These are phyloP conservation scores for Straminergon stramineum DNA, from an alignment of 225 moss, liverwort and hornwort genomes.

Conservation along the genomic window DNA sequence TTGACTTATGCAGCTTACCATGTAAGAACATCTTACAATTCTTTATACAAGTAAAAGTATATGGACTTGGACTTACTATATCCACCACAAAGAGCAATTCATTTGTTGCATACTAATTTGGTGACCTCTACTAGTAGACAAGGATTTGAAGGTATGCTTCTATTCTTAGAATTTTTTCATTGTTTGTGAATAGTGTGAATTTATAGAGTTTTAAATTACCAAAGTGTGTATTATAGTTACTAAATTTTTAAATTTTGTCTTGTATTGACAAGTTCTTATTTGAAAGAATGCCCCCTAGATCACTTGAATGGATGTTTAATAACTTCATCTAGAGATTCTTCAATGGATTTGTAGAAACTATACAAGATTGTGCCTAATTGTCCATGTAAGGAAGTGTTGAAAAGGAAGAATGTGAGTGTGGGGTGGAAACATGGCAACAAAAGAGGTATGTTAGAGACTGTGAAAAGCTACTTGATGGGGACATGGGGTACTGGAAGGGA, in stretches of 20 bases:
- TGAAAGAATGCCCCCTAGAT: neutral
- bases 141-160: neutral
- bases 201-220: neutral
- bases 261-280: accelerated
- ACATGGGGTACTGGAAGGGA: neutral
- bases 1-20: neutral
- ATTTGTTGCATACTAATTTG: neutral
- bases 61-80: neutral
- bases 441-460: neutral
- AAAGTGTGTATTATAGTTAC: neutral
- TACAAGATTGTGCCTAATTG: accelerated
- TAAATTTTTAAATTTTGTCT: neutral
- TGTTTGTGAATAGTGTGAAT: neutral
- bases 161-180: neutral
- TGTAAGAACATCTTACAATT: neutral
- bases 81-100: neutral
- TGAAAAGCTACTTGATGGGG: neutral
- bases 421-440: neutral
- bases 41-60: neutral
- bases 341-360: neutral
- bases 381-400: neutral
- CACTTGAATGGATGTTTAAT: neutral
- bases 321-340: neutral
- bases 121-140: neutral
- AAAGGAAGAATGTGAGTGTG: neutral